Evolutionary conservation across 2,329 filamentous ascomycete genomes (phyloP).

Genomic region (Ceratocystis smalleyi): DNA sequence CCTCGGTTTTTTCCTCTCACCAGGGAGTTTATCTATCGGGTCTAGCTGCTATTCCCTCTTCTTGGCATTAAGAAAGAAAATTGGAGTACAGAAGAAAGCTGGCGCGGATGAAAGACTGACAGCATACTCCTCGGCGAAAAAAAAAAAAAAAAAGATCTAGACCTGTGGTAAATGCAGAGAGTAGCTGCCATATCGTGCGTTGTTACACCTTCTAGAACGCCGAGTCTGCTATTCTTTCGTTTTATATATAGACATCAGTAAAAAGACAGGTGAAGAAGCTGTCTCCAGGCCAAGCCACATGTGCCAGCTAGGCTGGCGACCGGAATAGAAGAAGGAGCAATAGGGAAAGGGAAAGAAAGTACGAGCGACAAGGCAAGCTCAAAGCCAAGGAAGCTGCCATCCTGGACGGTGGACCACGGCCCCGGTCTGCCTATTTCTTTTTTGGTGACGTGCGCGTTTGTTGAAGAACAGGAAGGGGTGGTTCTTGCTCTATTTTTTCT

Average conservation of each 20-base stretch:
- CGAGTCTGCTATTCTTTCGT: background rate
- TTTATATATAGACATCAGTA: background rate
- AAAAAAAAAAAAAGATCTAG: background rate
- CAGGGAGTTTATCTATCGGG: background rate
- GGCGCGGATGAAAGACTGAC: background rate
- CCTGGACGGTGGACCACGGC: background rate
- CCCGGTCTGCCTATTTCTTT: background rate
- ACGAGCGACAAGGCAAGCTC: background rate
- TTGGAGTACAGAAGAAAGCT: background rate
- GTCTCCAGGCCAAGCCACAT: background rate
- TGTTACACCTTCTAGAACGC: background rate
- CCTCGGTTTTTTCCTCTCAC: background rate
- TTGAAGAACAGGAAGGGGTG: background rate
- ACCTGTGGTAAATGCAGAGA: no score
- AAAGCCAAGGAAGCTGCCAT: background rate
- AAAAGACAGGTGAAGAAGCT: background rate
- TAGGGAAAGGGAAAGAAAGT: background rate
- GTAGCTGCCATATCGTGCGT: no score
- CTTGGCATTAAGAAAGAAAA: background rate
- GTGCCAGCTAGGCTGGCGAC: background rate
- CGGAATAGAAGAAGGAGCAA: slow-evolving; percentile 2
- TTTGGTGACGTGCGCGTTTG: slow-evolving; percentile 4
- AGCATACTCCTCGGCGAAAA: background rate
- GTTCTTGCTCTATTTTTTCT: background rate
- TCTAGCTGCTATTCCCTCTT: background rate